Evolutionary conservation across 257 asterid genomes (phyloP), one percentile per base, ranked within the genome.

Genomic region (Salvia hispanica): DNA sequence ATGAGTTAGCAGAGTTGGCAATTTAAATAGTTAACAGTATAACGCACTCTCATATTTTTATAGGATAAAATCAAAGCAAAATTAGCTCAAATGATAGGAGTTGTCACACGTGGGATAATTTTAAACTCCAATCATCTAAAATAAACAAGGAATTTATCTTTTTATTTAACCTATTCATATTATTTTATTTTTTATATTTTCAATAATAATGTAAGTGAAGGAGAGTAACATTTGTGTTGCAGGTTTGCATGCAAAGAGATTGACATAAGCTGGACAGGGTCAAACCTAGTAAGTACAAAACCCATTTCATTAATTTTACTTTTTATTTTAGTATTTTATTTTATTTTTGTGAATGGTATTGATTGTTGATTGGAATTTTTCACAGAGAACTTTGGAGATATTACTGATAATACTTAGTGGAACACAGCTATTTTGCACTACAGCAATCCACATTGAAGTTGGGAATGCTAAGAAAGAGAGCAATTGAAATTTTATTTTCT

Each of bases 221-320:
- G 7, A 9, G 9, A 9, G 15, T 6, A 64, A 14, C 46, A 59
- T 31, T 43, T 46, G 5, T 59, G 74, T 53, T 80, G 79, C 86
- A 94, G 99, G 74, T 74, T 91, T 52, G 96, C 95, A 36, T 88
- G 97, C 84, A 94, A 94, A 74, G 99, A 94, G 88, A 94, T 91
- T 70, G 74, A 87, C 63, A 67, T 81, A 40, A 90, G 96, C 42
- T 88, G 95, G 96, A 78, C 88, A 13, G 82, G 77, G 4, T 73
- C 92, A 39, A 84, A 80, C 65, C 70, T 94, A 79, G 97, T 94
- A 85, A 84, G 46, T 1, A 34, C 57, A 8, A 16, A 53, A n/a
- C 5, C 8, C 11, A 7, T 28, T 13, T 62, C 50, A 25, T 21
- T 21, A 21, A 21, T 21, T 52, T 40, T 12, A 31, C 4, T 47